Base-by-base conservation (phyloP, 2,329 filamentous ascomycete genomes). In the Aspergillus fumigatus region DNA sequence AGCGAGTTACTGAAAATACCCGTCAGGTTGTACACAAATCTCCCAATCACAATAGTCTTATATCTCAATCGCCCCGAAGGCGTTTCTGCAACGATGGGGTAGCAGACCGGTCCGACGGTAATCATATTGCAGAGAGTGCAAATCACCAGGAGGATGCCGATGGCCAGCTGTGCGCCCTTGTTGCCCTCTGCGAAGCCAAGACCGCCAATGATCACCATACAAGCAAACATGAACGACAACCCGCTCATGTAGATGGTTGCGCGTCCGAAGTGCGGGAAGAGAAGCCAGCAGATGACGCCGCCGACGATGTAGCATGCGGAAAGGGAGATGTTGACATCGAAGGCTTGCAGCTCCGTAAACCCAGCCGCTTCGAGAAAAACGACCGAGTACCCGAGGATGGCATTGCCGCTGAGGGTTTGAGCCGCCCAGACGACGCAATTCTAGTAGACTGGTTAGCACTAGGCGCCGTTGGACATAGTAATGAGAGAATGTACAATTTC, bases 121-220 rank as follows among this genome's bases (percentile, higher is more conserved):
- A 79, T 77, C 71, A 80, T 80, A 66, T 84, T 83, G 17, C 79
- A 70, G 48, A 83, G 79, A 0, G 79, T 82, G 58, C 78, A 82
- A 35, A 81, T 66, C 48, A 84, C 75, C 8, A 83, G 71, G 57
- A 84, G 64, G 29, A 73, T 66, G 1, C 71, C 74, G 14, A 76
- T 63, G 2, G 73, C 73, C 32, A 70, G 35, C 51, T 71, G 57
- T 3, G 65, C 53, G 32, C 62, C 32, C n/a, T 55, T 61, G 25
- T 60, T 54, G 32, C 29, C 29, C 4, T 57, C 38, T 2, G 62
- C 57, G 52, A 66, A 70, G 11, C 70, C 68, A 0, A 74, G 67
- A 3, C 65, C 67, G 3, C 73, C 73, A 19, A 75, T 74, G 19
- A 65, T 63, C 10, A 74, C 50, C 4, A 77, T 70, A 29, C 71